Percentiles rank a stretch among this genome's conserved stretches.
These are phyloP conservation scores for Puccinia coronata DNA, from an alignment of 1,284 basidiomycete genomes.

Conservation along the genomic window DNA sequence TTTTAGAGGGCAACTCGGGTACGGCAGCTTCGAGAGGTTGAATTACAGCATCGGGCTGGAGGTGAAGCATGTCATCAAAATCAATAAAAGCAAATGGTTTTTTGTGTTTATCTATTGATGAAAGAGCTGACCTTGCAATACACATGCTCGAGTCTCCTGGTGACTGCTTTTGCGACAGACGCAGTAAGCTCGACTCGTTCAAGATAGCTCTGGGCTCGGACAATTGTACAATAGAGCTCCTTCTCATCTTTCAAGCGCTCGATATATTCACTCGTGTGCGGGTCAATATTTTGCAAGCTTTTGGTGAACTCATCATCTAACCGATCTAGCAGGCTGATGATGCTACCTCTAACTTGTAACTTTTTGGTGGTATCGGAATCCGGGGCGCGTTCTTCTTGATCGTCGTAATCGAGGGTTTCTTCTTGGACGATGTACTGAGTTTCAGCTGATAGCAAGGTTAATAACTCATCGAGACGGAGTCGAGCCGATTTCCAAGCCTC, in stretches of 20 bases:
- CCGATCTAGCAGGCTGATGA: slow-evolving; percentile 92
- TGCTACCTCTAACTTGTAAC: slow-evolving; percentile 79
- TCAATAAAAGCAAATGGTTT: background rate
- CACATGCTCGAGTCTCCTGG: slow-evolving; percentile 95
- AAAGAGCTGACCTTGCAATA: slow-evolving; percentile 79
- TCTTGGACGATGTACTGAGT: slow-evolving; percentile 75
- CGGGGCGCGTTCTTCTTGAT: slow-evolving; percentile 80
- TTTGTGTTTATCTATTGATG: background rate
- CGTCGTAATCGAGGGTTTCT: slow-evolving; percentile 88
- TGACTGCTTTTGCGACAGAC: slow-evolving; percentile 80
- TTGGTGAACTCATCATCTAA: too few species aligned
- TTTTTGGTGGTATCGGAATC: slow-evolving; percentile 61
- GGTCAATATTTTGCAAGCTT: too few species aligned
- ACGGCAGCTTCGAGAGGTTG: too few species aligned
- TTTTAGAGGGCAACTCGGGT: too few species aligned
- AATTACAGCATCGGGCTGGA: slow-evolving; percentile 84
- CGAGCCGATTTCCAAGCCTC: slow-evolving; percentile 89
- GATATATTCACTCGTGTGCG: slow-evolving; percentile 97
- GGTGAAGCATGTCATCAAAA: background rate
- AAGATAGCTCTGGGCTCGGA: slow-evolving; percentile 86
- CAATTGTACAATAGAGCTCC: slow-evolving; percentile 87
- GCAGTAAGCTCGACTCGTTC: slow-evolving; percentile 75
- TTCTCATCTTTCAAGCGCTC: slow-evolving; percentile 94
- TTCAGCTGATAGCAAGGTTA: slow-evolving; percentile 74
- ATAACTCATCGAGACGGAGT: slow-evolving; percentile 81